Evolutionary conservation across 1,284 basidiomycete species (phyloP), one percentile per base, ranked within the genome.

Genomic region (Cryptococcus maquisensis): DNA sequence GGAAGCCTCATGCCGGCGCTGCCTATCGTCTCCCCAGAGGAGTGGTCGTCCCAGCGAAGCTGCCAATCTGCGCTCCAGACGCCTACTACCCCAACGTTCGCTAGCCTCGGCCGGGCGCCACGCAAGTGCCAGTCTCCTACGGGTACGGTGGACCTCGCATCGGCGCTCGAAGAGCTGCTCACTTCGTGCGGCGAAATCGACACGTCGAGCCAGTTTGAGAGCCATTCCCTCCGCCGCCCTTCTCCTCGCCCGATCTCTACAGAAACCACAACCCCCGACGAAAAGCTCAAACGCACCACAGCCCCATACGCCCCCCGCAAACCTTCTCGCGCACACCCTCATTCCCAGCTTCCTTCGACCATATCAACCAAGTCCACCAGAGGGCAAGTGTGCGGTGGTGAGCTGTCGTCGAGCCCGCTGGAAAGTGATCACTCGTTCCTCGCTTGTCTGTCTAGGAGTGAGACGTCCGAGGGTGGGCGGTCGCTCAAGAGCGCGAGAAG

Each of bases 361-460:
- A n/a, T n/a, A n/a, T n/a, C n/a, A n/a, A n/a, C n/a, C n/a, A n/a
- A n/a, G n/a, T n/a, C n/a, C n/a, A n/a, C n/a, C n/a, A n/a, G n/a
- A n/a, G n/a, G n/a, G n/a, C n/a, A n/a, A n/a, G n/a, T n/a, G n/a
- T n/a, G n/a, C n/a, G n/a, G n/a, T n/a, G n/a, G n/a, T n/a, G n/a
- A n/a, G n/a, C n/a, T n/a, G n/a, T n/a, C n/a, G n/a, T n/a, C n/a
- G n/a, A n/a, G n/a, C n/a, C n/a, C n/a, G n/a, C n/a, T n/a, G n/a
- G n/a, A n/a, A n/a, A n/a, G n/a, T n/a, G 61, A 64, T 41, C 65
- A 67, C 46, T 63, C 65, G 12, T 65, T 64, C 59, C 51, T 67
- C 35, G 21, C 37, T 18, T 43, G 42, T 13, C 24, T 57, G 2
- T 51, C 52, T 15, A 54, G 39, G 49, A 49, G 53, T n/a, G 42